Base-by-base conservation (phyloP, 306 rosid genomes). In the Amphicarpaea edgeworthii region DNA sequence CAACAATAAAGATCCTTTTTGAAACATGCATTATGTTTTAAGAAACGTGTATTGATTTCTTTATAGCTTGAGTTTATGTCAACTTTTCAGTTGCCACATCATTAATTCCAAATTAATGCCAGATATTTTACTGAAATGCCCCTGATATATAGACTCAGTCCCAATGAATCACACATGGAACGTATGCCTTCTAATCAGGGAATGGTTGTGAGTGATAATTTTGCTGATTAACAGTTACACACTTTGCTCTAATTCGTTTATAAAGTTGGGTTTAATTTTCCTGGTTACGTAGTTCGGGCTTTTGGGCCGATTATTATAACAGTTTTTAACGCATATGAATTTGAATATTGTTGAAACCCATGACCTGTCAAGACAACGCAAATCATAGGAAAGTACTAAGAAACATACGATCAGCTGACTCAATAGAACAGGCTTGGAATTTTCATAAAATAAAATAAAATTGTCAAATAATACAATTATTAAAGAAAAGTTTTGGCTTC, bases 401-500 rank as follows among this genome's bases (percentile, higher is more conserved):
- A 79, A 79, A 76, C 12, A 70, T 26, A 50, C 50, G 37, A 42
- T 45, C 6, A 17, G 65, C n/a, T 53, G 60, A 70, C 59, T 5
- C 16, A 7, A n/a, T n/a, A n/a, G n/a, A 37, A 50, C 40, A 73
- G 23, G 5, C 34, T 75, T 37, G 9, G 40, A 68, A 69, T 38
- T 59, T 8, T 16, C 10, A 60, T 9, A 34, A 45, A 20, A 68
- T 11, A 72, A 77, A 67, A 40, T 11, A 15, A 7, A 23, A 3
- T 37, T 73, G 83, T 81, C 79, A 86, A 87, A 70, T 37, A 58
- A 40, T 21, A 49, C 66, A 58, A 82, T 77, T 71, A 49, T n/a
- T n/a, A n/a, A n/a, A 73, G 55, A 67, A 79, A 68, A 77, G 74
- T 49, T 78, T 38, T 76, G 78, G 90, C 84, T 86, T 89, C 87